phyloP scores from a whole-genome alignment of 129 eudicot genomes.

The Saposhnikovia divaricata region DNA sequence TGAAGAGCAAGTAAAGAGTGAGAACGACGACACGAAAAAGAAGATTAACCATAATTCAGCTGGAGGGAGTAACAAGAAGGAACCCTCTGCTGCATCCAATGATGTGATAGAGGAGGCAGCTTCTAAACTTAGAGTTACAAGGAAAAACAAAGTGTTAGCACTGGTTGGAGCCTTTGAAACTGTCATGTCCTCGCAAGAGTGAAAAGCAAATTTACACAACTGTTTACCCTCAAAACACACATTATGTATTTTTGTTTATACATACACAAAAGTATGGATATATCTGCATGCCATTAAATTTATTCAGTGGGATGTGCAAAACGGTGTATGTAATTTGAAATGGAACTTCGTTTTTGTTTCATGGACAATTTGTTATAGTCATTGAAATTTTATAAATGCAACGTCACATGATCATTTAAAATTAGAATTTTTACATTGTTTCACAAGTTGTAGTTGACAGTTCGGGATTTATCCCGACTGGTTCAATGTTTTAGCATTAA shows the following conservation, averaged over 20 bases:
- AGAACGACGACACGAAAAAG: background rate
- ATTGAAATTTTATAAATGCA: background rate
- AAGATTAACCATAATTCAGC: background rate
- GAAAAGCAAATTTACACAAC: background rate
- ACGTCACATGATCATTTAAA: too few relatives aligned
- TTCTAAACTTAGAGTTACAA: slow-evolving; percentile 33
- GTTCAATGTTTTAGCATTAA: too few relatives aligned
- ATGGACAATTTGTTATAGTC: background rate
- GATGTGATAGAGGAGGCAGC: slow-evolving; percentile 61
- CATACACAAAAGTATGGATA: background rate
- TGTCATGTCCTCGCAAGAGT: slow-evolving; percentile 29
- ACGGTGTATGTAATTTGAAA: background rate
- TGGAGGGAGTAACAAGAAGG: slow-evolving; percentile 36
- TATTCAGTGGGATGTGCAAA: background rate
- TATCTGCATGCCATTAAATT: background rate
- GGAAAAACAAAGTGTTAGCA: slow-evolving; percentile 46
- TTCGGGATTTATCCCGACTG: too few relatives aligned
- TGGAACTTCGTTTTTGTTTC: background rate
- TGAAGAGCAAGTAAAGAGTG: background rate
- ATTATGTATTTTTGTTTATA: background rate
- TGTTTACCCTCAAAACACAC: background rate
- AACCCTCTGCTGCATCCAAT: slow-evolving; percentile 28
- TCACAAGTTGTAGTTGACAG: too few relatives aligned
- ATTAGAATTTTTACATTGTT: too few relatives aligned
- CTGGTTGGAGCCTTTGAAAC: slow-evolving; percentile 63